Evolutionary conservation across 2,329 filamentous ascomycete genomes (phyloP).

Genomic region (Colletotrichum sp.): DNA sequence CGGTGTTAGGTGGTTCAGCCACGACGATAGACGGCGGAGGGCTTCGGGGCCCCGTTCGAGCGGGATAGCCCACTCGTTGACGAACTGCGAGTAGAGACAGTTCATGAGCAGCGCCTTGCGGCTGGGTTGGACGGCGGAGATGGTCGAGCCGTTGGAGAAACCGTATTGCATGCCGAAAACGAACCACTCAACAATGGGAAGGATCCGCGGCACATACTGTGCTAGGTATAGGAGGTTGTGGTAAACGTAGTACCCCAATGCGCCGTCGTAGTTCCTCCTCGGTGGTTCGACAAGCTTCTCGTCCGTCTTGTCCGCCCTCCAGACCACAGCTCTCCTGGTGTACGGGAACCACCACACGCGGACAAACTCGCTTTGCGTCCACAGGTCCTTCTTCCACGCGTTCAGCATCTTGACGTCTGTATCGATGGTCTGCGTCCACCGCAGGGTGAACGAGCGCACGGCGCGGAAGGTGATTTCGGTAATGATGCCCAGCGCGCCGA

Average conservation of each 20-base stretch:
- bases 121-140: conserved; percentile 79
- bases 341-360: conserved; percentile 99
- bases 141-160: conserved; percentile 72
- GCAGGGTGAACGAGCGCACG: conserved; percentile 80
- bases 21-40: conserved; percentile 80
- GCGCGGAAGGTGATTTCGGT: conserved; percentile 87
- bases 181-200: conserved; percentile 94
- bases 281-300: conserved; percentile 64
- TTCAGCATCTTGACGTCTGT: conserved; percentile 71
- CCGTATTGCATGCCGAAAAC: conserved; percentile 98
- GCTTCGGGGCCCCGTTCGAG: conserved; percentile 87
- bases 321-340: conserved; percentile 84
- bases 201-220: conserved; percentile 76
- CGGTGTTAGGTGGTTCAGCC: conserved; percentile 72
- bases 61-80: conserved; percentile 97
- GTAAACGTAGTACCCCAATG: conserved; percentile 86
- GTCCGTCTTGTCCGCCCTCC: conserved; percentile 82
- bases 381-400: conserved; percentile 76
- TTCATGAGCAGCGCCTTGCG: conserved; percentile 89
- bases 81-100: conserved; percentile 97
- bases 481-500: conserved; percentile 90
- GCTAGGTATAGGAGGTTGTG: conserved; percentile 86
- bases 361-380: conserved; percentile 87
- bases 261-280: conserved; percentile 79
- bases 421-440: conserved; percentile 83